These are phyloP conservation scores for Sarcomyxa edulis DNA, from an alignment of 768 basidiomycete genomes.

Conservation along the genomic window DNA sequence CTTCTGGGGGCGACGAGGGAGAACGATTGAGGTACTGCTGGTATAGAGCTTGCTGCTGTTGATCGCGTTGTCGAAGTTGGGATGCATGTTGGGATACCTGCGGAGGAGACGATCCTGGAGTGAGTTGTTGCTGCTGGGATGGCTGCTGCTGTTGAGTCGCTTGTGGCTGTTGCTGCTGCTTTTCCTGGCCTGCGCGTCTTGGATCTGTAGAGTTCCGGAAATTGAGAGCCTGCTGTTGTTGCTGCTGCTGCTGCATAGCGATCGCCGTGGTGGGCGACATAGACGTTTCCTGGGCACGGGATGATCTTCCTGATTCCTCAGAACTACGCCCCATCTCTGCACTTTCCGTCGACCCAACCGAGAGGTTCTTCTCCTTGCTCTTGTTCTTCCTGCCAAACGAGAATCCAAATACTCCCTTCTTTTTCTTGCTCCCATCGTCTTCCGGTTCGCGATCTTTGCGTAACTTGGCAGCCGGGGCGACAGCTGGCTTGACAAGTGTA, in stretches of 20 bases:
- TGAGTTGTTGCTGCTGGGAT: constrained; percentile 27
- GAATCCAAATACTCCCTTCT: constrained; percentile 73
- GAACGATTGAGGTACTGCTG: constrained; percentile 87
- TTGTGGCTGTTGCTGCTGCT: constrained; percentile 19
- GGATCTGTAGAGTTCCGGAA: constrained; percentile 22
- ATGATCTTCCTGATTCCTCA: constrained; percentile 60
- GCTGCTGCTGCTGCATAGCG: constrained; percentile 58
- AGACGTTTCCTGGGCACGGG: constrained; percentile 28
- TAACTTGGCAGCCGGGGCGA: constrained; percentile 31
- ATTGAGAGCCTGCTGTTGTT: constrained; percentile 27
- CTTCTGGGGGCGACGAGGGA: constrained; percentile 73
- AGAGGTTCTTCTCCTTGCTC: constrained; percentile 52
- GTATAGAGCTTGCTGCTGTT: constrained; percentile 84
- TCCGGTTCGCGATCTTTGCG: constrained; percentile 37
- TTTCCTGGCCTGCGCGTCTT: constrained; percentile 17
- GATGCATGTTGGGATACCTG: constrained; percentile 64
- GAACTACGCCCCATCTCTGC: constrained; percentile 36
- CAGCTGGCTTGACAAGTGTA: constrained; percentile 20
- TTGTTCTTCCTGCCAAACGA: constrained; percentile 78
- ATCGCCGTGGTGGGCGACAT: constrained; percentile 47
- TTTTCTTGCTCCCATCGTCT: constrained; percentile 32
- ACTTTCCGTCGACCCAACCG: constrained; percentile 46
- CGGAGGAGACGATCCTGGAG: constrained; percentile 19
- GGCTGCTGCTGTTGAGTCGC: constrained; percentile 11
- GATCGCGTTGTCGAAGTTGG: constrained; percentile 80